A percentile compares a stretch with the other conserved stretches of the same genome.
phyloP scores from a whole-genome alignment of 257 asterid genomes.

The Solanum appendiculatum region DNA sequence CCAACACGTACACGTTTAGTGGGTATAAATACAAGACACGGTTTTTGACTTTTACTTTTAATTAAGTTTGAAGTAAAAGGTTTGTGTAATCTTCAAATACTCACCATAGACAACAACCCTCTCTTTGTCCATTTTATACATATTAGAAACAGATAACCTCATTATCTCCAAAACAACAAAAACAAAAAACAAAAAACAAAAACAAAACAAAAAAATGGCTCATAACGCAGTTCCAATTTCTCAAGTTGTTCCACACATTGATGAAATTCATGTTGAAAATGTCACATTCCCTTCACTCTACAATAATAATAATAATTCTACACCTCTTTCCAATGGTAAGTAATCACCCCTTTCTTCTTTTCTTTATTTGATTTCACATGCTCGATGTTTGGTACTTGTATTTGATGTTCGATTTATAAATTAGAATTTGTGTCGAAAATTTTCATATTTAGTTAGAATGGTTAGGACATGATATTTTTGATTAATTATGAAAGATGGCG shows the following conservation, averaged over 20 bases:
- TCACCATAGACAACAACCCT: neutral
- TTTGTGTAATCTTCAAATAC: neutral
- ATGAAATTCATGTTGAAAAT: constrained; percentile 4
- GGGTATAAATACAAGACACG: neutral
- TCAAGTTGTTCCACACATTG: constrained; percentile 8
- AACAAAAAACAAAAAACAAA: neutral
- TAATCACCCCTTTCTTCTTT: neutral
- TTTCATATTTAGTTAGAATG: neutral
- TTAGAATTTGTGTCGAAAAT: neutral
- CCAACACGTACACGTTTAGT: neutral
- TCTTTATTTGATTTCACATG: no score
- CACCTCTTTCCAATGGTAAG: neutral
- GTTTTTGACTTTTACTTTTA: neutral
- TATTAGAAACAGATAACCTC: neutral
- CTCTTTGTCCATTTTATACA: neutral
- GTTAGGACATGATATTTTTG: neutral
- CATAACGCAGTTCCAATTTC: constrained; percentile 2
- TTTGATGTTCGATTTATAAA: neutral
- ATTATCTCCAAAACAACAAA: neutral
- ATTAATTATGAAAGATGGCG: no score
- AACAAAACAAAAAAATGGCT: neutral
- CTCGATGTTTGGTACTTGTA: neutral
- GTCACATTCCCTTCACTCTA: neutral
- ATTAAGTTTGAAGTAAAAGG: neutral
- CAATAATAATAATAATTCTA: neutral